Conservation (phyloP, 108 stramenopile species). For the Stephanodiscus minutulus region DNA sequence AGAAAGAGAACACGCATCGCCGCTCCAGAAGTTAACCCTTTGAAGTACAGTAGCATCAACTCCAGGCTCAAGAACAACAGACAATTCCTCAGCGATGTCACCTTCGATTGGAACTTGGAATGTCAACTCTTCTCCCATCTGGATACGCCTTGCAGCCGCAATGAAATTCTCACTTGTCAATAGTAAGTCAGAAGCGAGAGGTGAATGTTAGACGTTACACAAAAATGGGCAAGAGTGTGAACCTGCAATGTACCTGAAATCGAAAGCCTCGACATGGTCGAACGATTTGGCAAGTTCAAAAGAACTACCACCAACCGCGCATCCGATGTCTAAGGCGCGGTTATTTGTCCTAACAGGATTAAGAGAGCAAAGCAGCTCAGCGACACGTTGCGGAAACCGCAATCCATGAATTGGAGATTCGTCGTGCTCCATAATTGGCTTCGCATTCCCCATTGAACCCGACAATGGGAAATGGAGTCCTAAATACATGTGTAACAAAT, state of each 20-base stretch:
- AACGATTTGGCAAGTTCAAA: slow-evolving; percentile 87
- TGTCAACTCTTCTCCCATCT: slow-evolving; percentile 55
- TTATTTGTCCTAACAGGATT: slow-evolving; percentile 56
- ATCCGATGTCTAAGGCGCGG: slow-evolving; percentile 86
- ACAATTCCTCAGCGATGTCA: slow-evolving; percentile 63
- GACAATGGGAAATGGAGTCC: slow-evolving; percentile 79
- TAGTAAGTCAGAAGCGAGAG: neutral
- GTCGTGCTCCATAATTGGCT: slow-evolving; percentile 64
- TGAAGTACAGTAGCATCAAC: slow-evolving; percentile 49
- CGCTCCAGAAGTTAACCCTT: slow-evolving; percentile 82
- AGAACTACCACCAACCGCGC: slow-evolving; percentile 90
- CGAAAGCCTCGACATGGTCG: slow-evolving; percentile 89
- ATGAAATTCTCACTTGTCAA: slow-evolving; percentile 68
- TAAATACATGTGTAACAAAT: slow-evolving; percentile 74
- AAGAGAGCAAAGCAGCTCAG: slow-evolving; percentile 53
- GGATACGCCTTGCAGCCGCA: slow-evolving; percentile 78
- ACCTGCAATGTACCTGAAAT: slow-evolving; percentile 54
- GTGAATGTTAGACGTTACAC: neutral
- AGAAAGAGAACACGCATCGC: slow-evolving; percentile 84
- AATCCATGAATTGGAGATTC: slow-evolving; percentile 66
- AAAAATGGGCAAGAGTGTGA: neutral
- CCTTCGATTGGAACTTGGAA: slow-evolving; percentile 87
- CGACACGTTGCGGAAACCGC: slow-evolving; percentile 76
- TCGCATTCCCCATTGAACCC: slow-evolving; percentile 54
- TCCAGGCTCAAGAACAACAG: slow-evolving; percentile 64